Evolutionary conservation across 2,329 filamentous ascomycete species (phyloP), one percentile per base, ranked within the genome.

Genomic region (Fusarium sororula): DNA sequence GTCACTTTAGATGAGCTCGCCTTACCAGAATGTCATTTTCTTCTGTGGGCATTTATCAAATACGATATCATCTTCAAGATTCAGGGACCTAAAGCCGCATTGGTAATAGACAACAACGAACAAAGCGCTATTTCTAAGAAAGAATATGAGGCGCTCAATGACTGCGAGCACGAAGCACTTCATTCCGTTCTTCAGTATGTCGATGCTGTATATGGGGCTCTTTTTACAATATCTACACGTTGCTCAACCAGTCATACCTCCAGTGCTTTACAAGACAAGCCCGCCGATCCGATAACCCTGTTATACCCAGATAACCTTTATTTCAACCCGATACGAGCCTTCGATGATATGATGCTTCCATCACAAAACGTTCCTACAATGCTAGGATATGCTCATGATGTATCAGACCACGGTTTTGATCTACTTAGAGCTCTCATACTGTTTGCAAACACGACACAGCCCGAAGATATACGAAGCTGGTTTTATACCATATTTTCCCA

Each of bases 1-100:
- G n/a, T 57, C 15, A 26, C 26, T 11, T 15, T 70, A 3, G 59
- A 70, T 13, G 66, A 54, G 12, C 9, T 63, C 15, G n/a, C 26
- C 5, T 17, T n/a, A 9, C 3, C 35, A 8, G 62, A 65, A 39
- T 32, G 45, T 6, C 41, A 65, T n/a, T 32, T n/a, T 10, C 32
- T 65, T 7, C 14, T 45, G 12, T 17, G 38, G 26, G 38, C 62
- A 18, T 63, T 65, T 1, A 24, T 37, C 14, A 65, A 18, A n/a
- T 39, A 12, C 6, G 62, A 63, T 15, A 8, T 63, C 2, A 0
- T 45, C 4, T 62, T n/a, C 38, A 62, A 51, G 13, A 8, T 62
- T 7, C 20, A n/a, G 1, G 9, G 14, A 26, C 32, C 44, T 20
- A 9, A 17, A 6, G 7, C 22, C 20, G 13, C 24, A 13, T 17